A percentile compares a stretch with the other conserved stretches of the same genome.
Conservation (phyloP, 345 rosid species). For the Tarenaya hassleriana region DNA sequence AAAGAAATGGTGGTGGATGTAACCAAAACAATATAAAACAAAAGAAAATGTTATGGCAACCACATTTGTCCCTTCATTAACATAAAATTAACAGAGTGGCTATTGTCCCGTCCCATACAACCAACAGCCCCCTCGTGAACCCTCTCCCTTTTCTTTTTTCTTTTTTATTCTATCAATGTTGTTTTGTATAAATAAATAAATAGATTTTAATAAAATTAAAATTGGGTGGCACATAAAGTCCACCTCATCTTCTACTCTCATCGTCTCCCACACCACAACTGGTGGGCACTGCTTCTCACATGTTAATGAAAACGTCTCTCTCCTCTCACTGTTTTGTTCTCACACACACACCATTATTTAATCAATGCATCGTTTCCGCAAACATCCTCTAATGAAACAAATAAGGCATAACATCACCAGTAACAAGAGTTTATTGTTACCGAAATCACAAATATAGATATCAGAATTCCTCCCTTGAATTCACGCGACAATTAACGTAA, state of each 20-base stretch:
- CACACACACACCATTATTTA: too few relatives aligned
- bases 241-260: slow-evolving; percentile 31
- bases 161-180: neutral
- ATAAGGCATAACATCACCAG: too few relatives aligned
- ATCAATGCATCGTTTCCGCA: too few relatives aligned
- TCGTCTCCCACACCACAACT: slow-evolving; percentile 4
- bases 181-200: neutral
- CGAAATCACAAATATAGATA: too few relatives aligned
- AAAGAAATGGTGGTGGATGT: too few relatives aligned
- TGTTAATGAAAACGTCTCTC: slow-evolving; percentile 24
- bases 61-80: neutral
- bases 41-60: too few relatives aligned
- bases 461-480: too few relatives aligned
- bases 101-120: slow-evolving; percentile 20
- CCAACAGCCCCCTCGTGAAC: slow-evolving; percentile 24
- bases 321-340: slow-evolving; percentile 14
- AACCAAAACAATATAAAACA: too few relatives aligned
- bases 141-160: slow-evolving; percentile 1
- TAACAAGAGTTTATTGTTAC: too few relatives aligned
- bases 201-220: neutral
- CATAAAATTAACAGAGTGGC: slow-evolving; percentile 16
- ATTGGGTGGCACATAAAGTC: slow-evolving; percentile 32
- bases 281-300: slow-evolving; percentile 28
- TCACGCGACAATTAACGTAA: slow-evolving; percentile 3
- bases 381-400: too few relatives aligned